Evolutionary conservation across 495 filamentous ascomycete species (phyloP), one percentile per base, ranked within the genome.

Genomic region (Paragyromitra xinjiangensis): DNA sequence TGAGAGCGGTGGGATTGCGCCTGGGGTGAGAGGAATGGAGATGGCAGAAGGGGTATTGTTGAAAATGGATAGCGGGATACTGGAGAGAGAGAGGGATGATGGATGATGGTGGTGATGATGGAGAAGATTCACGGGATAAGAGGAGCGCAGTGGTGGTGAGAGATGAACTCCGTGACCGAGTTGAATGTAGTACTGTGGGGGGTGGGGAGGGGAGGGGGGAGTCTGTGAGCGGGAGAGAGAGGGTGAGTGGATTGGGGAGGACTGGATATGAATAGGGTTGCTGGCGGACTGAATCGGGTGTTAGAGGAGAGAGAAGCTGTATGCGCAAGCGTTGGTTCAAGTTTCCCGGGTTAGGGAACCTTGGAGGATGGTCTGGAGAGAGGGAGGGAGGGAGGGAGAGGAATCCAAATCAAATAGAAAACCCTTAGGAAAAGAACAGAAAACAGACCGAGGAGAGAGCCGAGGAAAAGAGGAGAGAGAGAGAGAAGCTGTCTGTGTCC

Each of bases 261-360:
- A 68, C 75, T 82, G 81, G 80, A 80, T 81, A 79, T 79, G 80
- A 82, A 80, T 81, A 80, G 84, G 84, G 79, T 79, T 79, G 77
- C 80, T 84, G 84, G 85, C 83, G 83, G 82, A 84, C 73, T 82
- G 84, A 82, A 83, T 84, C 84, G 83, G 84, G 80, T 50, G 82
- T 68, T 34, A 64, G 71, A 75, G 80, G 85, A 56, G 53, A 11
- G 44, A 85, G 69, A 75, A 86, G 84, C 84, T 85, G 82, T 81
- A 69, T 73, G 72, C 65, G 76, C 71, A 77, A 64, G 72, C 58
- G 77, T 77, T 44, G 68, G 39, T 48, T 59, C 66, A 69, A 37
- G 51, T 26, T 12, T 56, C 42, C 75, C 62, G 73, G 74, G 74
- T 65, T 73, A 81, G 61, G 70, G 56, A 75, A 69, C 71, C 39